Conservation (phyloP, 2,329 filamentous ascomycete genomes). For the Colletotrichum noveboracense region DNA sequence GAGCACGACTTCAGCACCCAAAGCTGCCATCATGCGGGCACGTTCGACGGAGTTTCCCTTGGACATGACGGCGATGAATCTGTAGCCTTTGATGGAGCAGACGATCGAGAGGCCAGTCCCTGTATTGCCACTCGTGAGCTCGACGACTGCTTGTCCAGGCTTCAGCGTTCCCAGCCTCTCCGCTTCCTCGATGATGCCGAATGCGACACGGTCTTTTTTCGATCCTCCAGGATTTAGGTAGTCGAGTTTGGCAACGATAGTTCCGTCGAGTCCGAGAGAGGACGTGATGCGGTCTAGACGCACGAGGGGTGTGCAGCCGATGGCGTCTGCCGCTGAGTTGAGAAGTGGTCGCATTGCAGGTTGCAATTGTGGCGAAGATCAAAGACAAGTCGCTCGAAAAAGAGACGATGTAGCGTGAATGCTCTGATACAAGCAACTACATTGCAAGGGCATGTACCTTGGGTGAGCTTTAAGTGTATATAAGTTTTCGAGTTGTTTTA, state of each 20-base stretch:
- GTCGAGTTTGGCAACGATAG: background rate
- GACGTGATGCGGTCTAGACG: background rate
- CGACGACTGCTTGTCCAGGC: background rate
- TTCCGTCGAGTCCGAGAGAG: background rate
- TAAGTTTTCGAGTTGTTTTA: background rate
- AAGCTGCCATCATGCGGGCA: background rate
- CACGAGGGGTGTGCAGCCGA: background rate
- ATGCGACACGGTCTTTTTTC: background rate
- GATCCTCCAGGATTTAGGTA: background rate
- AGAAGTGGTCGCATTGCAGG: background rate
- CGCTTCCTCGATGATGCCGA: background rate
- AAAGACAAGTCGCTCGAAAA: background rate
- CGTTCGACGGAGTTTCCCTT: background rate
- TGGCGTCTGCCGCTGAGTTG: background rate
- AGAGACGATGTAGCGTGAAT: background rate
- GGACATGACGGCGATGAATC: background rate
- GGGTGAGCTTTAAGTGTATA: background rate
- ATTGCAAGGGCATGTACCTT: background rate
- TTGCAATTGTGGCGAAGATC: background rate
- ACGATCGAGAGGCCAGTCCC: background rate
- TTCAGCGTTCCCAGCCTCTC: background rate
- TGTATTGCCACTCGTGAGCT: background rate
- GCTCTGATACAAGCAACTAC: background rate
- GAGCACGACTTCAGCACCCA: background rate
- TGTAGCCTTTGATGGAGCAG: background rate